phyloP scores from a whole-genome alignment of 495 filamentous ascomycete genomes.

The Neurospora sp. region DNA sequence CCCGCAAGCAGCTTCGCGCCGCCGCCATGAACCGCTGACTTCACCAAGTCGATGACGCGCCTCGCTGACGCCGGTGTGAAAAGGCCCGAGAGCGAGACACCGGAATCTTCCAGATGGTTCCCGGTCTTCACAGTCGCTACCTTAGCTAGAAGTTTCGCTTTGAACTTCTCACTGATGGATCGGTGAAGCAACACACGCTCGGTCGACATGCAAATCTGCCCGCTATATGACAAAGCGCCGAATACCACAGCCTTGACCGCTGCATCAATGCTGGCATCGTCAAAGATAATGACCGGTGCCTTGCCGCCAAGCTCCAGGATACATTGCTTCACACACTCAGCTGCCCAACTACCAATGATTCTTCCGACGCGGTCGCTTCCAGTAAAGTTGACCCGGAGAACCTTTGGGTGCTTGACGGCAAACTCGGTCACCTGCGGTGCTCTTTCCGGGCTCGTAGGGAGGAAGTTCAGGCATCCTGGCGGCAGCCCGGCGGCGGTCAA shows the following conservation, averaged over 20 bases:
- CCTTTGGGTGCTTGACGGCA: slow-evolving; percentile 35
- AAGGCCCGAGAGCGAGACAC: slow-evolving; percentile 39
- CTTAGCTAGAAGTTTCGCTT: slow-evolving; percentile 11
- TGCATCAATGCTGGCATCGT: slow-evolving; percentile 24
- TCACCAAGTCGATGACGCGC: slow-evolving; percentile 46
- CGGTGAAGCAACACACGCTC: slow-evolving; percentile 23
- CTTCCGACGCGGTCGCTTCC: slow-evolving; percentile 25
- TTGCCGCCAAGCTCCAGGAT: slow-evolving; percentile 33
- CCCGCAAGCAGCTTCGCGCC: slow-evolving; percentile 23
- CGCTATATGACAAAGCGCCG: slow-evolving; percentile 20
- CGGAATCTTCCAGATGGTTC: slow-evolving; percentile 28
- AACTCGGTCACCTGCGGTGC: slow-evolving; percentile 37
- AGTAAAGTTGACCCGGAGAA: slow-evolving; percentile 31
- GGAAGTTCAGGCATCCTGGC: slow-evolving; percentile 37
- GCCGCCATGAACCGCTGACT: slow-evolving; percentile 36
- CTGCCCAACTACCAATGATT: slow-evolving; percentile 36
- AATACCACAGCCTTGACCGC: slow-evolving; percentile 24
- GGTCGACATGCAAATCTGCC: slow-evolving; percentile 31
- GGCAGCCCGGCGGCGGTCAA: slow-evolving; percentile 57
- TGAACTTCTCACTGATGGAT: slow-evolving; percentile 19
- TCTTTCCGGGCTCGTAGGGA: slow-evolving; percentile 31
- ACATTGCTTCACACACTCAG: slow-evolving; percentile 46
- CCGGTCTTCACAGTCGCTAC: slow-evolving; percentile 15
- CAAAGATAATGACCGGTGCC: slow-evolving; percentile 23
- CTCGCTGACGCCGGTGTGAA: slow-evolving; percentile 42